These are phyloP conservation scores for Solanum pinnatisectum DNA, from an alignment of 257 asterid species.

Conservation along the genomic window DNA sequence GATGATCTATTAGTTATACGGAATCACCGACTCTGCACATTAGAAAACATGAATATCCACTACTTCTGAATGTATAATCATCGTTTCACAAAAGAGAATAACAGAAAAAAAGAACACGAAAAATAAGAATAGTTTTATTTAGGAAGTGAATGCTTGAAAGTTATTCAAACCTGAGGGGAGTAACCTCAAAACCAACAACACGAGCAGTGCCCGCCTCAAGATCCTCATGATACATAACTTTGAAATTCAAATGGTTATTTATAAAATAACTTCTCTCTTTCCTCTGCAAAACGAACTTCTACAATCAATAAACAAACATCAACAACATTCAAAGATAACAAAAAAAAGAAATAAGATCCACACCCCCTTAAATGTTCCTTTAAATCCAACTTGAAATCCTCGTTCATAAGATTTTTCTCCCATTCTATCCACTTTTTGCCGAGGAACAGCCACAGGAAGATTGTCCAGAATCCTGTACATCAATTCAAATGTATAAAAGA, in stretches of 20 bases:
- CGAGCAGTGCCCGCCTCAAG: slow-evolving; percentile 31
- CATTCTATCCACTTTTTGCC: slow-evolving; percentile 24
- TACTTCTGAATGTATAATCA: neutral
- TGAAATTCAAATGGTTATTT: slow-evolving; percentile 40
- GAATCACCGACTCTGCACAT: neutral
- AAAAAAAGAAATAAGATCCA: neutral
- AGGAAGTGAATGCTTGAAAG: neutral
- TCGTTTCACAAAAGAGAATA: neutral
- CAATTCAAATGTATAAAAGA: neutral
- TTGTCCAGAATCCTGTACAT: slow-evolving; percentile 39
- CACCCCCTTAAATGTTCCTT: slow-evolving; percentile 28
- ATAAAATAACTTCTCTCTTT: slow-evolving; percentile 28
- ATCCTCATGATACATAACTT: slow-evolving; percentile 40
- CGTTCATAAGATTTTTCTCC: slow-evolving; percentile 24
- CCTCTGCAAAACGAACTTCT: slow-evolving; percentile 16
- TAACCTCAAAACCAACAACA: slow-evolving; percentile 50
- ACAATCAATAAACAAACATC: neutral
- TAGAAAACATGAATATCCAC: too few relatives aligned
- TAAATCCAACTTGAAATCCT: slow-evolving; percentile 38
- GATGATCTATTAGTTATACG: neutral
- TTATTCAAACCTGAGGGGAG: slow-evolving; percentile 32
- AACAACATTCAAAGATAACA: neutral
- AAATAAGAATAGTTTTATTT: neutral
- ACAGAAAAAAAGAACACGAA: neutral
- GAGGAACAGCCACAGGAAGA: slow-evolving; percentile 43